Percentiles rank a stretch among this genome's conserved stretches.
phyloP scores from a whole-genome alignment of 257 asterid species.

The Thymus quinquecostatus region DNA sequence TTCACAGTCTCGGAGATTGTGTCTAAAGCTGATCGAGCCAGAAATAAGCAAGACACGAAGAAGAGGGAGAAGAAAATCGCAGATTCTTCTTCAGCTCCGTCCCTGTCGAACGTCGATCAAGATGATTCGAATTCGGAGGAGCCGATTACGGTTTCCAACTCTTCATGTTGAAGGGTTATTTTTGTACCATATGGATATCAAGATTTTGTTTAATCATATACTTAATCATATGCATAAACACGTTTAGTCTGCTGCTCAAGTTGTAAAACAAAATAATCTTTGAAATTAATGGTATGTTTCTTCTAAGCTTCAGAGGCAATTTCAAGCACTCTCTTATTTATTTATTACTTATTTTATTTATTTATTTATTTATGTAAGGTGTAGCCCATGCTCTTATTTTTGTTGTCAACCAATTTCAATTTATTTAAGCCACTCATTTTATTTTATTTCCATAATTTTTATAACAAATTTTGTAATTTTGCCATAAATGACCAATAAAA shows the following conservation, averaged over 20 bases:
- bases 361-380: not conserved
- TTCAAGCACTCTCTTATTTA: too few species aligned
- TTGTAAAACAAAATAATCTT: not conserved
- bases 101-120: constrained; percentile 7
- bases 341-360: not conserved
- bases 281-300: constrained; percentile 8
- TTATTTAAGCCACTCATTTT: too few species aligned
- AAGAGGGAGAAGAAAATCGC: constrained; percentile 38
- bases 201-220: not conserved
- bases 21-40: constrained; percentile 68
- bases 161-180: constrained; percentile 6
- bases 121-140: constrained; percentile 29
- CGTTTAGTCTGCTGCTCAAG: not conserved
- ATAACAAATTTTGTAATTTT: too few species aligned
- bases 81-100: constrained; percentile 17
- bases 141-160: constrained; percentile 2
- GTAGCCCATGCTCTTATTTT: constrained; percentile 9
- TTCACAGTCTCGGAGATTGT: constrained; percentile 80
- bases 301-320: not conserved
- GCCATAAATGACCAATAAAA: too few species aligned
- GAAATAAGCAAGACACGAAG: constrained; percentile 44
- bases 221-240: not conserved
- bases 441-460: too few species aligned
- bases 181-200: not conserved
- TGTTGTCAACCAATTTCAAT: not conserved